phyloP scores from a whole-genome alignment of 768 basidiomycete genomes.

The Xanthoconium stramineum region DNA sequence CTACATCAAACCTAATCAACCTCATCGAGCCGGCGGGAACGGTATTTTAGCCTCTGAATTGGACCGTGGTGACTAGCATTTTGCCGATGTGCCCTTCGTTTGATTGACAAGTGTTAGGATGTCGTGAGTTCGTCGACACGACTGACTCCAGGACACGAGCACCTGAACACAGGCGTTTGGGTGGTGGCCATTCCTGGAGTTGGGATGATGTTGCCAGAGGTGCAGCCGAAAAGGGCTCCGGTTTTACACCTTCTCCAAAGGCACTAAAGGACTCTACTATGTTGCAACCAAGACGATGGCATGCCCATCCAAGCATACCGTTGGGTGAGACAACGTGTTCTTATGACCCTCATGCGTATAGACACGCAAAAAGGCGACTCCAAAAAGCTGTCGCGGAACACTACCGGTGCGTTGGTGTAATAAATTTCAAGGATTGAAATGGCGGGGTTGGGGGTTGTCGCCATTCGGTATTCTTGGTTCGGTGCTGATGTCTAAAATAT shows the following conservation, averaged over 20 bases:
- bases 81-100: not conserved
- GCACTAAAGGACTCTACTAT: not conserved
- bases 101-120: not conserved
- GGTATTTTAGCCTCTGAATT: slow-evolving; percentile 1
- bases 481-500: slow-evolving; percentile 10
- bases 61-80: slow-evolving; percentile 1
- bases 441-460: not conserved
- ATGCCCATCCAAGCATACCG: not conserved
- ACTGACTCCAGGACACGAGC: not conserved
- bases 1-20: not conserved
- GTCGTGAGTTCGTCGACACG: not conserved
- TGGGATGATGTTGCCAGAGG: not conserved
- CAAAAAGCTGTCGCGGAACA: slow-evolving; percentile 82
- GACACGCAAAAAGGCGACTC: slow-evolving; percentile 78
- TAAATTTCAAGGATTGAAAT: not conserved
- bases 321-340: not conserved
- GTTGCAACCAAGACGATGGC: not conserved
- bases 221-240: not conserved
- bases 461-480: not conserved
- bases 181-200: not conserved
- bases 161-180: not conserved
- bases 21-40: not conserved
- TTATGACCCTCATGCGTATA: slow-evolving; percentile 74
- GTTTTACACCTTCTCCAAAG: not conserved
- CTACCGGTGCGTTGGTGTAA: slow-evolving; percentile 54